These are phyloP conservation scores for Chalaropsis ovoidea DNA, from an alignment of 2,329 filamentous ascomycete species.

Conservation along the genomic window DNA sequence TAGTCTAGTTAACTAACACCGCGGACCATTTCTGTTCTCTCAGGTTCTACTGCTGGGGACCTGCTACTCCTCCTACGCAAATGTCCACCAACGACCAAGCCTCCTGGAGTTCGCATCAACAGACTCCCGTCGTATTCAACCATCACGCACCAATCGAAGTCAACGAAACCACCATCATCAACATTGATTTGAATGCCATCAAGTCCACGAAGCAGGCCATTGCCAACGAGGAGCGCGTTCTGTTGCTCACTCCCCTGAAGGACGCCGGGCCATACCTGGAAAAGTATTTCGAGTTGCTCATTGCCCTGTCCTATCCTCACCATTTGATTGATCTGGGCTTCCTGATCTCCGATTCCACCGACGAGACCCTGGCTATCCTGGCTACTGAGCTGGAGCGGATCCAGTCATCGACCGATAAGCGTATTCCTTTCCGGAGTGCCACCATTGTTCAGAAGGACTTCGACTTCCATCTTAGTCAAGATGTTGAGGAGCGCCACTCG, in stretches of 20 bases:
- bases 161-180: slow-evolving; percentile 67
- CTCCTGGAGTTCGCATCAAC: slow-evolving; percentile 76
- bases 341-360: slow-evolving; percentile 80
- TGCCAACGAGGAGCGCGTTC: slow-evolving; percentile 71
- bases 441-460: slow-evolving; percentile 89
- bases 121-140: slow-evolving; percentile 94
- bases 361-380: slow-evolving; percentile 84
- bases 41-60: slow-evolving; percentile 97
- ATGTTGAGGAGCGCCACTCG: slow-evolving; percentile 70
- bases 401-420: slow-evolving; percentile 62
- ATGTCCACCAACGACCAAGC: slow-evolving; percentile 88
- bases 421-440: slow-evolving; percentile 74
- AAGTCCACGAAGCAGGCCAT: slow-evolving; percentile 69
- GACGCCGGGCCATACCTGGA: slow-evolving; percentile 73
- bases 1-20: background rate
- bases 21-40: slow-evolving; percentile 21
- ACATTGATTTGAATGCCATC: slow-evolving; percentile 76
- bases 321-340: slow-evolving; percentile 91
- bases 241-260: slow-evolving; percentile 86
- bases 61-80: slow-evolving; percentile 87
- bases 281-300: slow-evolving; percentile 88
- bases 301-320: slow-evolving; percentile 86
- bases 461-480: slow-evolving; percentile 61
- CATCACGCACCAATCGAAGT: slow-evolving; percentile 80
- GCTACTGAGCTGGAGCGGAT: slow-evolving; percentile 77